Conservation (phyloP, 805 yeast genomes). For the Myxozyma sirexii region DNA sequence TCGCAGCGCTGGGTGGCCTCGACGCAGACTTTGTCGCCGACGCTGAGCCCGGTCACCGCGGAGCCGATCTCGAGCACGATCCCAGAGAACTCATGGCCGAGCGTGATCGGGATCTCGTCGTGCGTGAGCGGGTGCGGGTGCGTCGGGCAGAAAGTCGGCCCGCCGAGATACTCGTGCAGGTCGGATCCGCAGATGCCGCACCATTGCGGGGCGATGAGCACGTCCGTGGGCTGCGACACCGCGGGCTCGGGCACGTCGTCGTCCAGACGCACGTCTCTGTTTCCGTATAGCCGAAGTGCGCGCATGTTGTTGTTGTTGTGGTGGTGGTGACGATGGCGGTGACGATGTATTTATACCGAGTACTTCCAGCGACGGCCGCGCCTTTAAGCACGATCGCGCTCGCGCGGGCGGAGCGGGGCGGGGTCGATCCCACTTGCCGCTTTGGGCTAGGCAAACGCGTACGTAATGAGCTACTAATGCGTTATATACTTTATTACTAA, state of each 20-base stretch:
- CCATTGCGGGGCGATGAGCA: constrained; percentile 32
- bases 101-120: constrained; percentile 48
- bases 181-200: constrained; percentile 71
- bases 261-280: constrained; percentile 27
- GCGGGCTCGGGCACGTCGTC: constrained; percentile 22
- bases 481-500: no score
- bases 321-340: neutral
- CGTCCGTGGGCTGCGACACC: constrained; percentile 24
- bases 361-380: no score
- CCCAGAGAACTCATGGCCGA: constrained; percentile 62
- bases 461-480: no score
- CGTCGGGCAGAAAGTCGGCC: constrained; percentile 58
- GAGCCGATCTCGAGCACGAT: constrained; percentile 51
- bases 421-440: no score
- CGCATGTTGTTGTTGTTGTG: constrained; percentile 9
- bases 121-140: constrained; percentile 47
- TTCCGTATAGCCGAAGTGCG: constrained; percentile 30
- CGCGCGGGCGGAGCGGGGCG: no score
- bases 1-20: constrained; percentile 65
- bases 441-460: no score
- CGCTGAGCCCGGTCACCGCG: constrained; percentile 48
- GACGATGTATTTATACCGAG: neutral
- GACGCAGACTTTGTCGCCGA: constrained; percentile 63
- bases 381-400: no score
- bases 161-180: constrained; percentile 58